These are phyloP conservation scores for Zygoascus bituminiphila DNA, from an alignment of 805 yeast species.

Conservation along the genomic window DNA sequence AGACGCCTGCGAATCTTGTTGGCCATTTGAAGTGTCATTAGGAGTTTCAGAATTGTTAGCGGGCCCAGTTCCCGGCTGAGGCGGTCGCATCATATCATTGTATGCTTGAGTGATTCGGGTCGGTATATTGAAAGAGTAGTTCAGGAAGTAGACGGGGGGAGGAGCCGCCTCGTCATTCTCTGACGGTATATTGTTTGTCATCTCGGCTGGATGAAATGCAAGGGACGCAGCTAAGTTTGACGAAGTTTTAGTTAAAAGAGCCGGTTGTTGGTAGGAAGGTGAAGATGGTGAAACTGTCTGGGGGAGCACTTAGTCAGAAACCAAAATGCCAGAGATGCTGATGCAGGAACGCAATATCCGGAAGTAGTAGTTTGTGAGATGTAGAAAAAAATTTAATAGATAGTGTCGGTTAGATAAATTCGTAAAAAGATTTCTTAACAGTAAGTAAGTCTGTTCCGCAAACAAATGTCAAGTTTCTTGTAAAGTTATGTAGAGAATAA, in stretches of 20 bases:
- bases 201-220: background rate
- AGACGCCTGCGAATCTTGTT: background rate
- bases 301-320: no score
- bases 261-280: no score
- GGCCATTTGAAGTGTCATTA: background rate
- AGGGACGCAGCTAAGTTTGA: background rate
- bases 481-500: no score
- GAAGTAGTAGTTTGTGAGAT: no score
- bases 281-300: no score
- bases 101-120: background rate
- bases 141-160: slow-evolving; percentile 8
- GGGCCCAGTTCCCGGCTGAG: background rate
- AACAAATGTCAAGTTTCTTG: no score
- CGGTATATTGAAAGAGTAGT: slow-evolving; percentile 14
- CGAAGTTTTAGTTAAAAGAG: background rate
- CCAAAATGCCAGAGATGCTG: no score
- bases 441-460: no score
- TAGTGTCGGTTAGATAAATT: no score
- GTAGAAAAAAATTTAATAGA: no score
- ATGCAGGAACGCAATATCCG: no score
- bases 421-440: no score
- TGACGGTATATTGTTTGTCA: slow-evolving; percentile 1
- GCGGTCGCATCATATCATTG: background rate
- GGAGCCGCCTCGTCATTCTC: background rate
- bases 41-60: background rate